Conservation (phyloP, 345 rosid genomes). For the Euclidium syriacum region DNA sequence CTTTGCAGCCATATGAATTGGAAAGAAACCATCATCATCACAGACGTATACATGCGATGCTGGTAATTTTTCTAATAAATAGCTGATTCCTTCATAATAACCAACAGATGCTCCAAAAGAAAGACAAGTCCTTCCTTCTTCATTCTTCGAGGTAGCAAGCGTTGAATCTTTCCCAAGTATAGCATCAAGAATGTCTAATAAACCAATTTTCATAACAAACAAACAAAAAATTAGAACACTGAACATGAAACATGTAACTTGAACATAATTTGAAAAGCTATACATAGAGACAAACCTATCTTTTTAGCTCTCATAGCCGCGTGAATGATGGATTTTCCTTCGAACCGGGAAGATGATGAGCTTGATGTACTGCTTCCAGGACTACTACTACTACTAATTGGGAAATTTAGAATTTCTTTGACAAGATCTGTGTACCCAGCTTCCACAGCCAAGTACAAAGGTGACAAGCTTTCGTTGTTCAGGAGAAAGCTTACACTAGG, state of each 20-base stretch:
- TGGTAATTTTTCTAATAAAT: not conserved
- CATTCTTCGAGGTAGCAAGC: too few species aligned
- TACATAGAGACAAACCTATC: not conserved
- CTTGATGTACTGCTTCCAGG: too few species aligned
- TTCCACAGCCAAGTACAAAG: conserved; percentile 6
- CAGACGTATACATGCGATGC: too few species aligned
- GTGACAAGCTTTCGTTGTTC: not conserved
- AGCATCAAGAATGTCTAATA: not conserved
- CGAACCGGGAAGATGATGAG: too few species aligned
- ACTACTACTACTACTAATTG: too few species aligned
- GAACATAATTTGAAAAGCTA: too few species aligned
- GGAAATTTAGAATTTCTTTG: not conserved
- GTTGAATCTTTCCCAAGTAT: conserved; percentile 4
- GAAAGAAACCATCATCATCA: conserved; percentile 13
- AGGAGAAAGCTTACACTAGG: not conserved
- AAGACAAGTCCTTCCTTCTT: conserved; percentile 9
- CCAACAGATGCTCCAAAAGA: conserved; percentile 8
- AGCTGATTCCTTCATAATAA: not conserved
- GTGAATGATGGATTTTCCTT: not conserved
- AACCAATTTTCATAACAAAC: too few species aligned
- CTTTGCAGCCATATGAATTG: conserved; percentile 12
- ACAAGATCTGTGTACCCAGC: conserved; percentile 1
- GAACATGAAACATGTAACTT: too few species aligned
- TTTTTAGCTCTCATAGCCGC: conserved; percentile 3
- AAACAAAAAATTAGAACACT: too few species aligned